Evolutionary conservation across 805 yeast genomes (phyloP).

Genomic region (Ogataea glucozyma): DNA sequence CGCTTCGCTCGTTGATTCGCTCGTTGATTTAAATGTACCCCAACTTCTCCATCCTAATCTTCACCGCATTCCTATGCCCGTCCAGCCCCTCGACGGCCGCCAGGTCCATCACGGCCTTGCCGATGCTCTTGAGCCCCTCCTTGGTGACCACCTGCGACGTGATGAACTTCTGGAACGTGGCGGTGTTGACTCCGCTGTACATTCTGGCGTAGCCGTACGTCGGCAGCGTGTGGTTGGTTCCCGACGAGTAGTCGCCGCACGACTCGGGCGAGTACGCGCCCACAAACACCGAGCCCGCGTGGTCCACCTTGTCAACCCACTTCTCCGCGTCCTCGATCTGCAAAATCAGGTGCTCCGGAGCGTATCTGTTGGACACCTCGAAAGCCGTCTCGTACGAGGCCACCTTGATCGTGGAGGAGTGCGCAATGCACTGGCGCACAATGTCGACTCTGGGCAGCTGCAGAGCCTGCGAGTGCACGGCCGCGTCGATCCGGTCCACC

Average conservation of each 20-base stretch:
- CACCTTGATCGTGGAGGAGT: conserved; percentile 80
- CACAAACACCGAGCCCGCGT: conserved; percentile 96
- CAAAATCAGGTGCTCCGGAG: conserved; percentile 96
- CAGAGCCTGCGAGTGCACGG: conserved; percentile 81
- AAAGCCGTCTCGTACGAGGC: conserved; percentile 76
- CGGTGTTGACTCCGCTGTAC: conserved; percentile 96
- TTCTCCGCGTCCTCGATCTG: conserved; percentile 79
- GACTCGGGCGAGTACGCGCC: conserved; percentile 97
- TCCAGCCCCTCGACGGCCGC: conserved; percentile 97
- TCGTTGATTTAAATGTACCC: conserved; percentile 41
- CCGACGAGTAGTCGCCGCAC: conserved; percentile 97
- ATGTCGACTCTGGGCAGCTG: conserved; percentile 89
- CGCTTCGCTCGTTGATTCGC: not conserved
- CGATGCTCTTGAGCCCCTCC: conserved; percentile 83
- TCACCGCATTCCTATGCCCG: conserved; percentile 96
- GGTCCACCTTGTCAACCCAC: conserved; percentile 72
- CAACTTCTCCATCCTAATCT: conserved; percentile 84
- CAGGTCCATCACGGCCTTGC: conserved; percentile 93
- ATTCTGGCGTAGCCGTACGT: conserved; percentile 98
- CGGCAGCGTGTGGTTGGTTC: conserved; percentile 98
- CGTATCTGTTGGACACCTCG: conserved; percentile 83
- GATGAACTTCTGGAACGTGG: conserved; percentile 91
- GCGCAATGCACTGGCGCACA: conserved; percentile 87
- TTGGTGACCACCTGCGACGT: conserved; percentile 90
- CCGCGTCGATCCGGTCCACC: conserved; percentile 70